Evolutionary conservation across 2,329 filamentous ascomycete species (phyloP), one percentile per base, ranked within the genome.

Genomic region (Orbilia brochopaga): DNA sequence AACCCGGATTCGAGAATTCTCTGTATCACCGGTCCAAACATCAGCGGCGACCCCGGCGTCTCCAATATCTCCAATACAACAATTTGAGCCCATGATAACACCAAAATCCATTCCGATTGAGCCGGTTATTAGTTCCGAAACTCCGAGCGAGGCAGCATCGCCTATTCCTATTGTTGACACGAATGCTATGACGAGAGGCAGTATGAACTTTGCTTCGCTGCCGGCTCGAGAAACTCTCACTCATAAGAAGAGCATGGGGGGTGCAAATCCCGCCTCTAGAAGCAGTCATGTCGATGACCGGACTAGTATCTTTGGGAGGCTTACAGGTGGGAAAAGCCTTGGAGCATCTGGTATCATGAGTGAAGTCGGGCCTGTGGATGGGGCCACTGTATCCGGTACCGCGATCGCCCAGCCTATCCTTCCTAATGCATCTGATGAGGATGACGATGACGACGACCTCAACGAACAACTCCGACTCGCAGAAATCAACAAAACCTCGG

Each of bases 161-260:
- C 69, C 69, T 2, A 42, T 57, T 27, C 32, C 19, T 13, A 35
- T 35, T 42, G 37, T 13, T 13, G 37, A 7, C 19, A 19, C 32
- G 2, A 17, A 11, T 17, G 23, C 19, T 13, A 55, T 73, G 30
- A 46, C 62, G 2, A 97, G 97, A 83, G 96, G 92, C 80, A 97
- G 93, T 78, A 84, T 99, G 70, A 96, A 90, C 69, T 97, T 99
- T 80, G 91, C 94, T 40, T 91, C 94, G 17, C 83, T 99, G 11
- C 94, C 94, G 30, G 92, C 93, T 1, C 86, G 94, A 73, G 93
- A 97, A 77, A 93, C 93, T 37, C 82, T 97, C 58, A 87, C 87
- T 32, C 86, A 86, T 15, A 95, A 95, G 79, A 93, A 92, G 81
- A 95, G 90, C 78, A 86, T 92, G 77, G 92, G 88, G 15, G 79